Conservation (phyloP, 108 stramenopile species). For the Pseudonitzschia delicatissima region DNA sequence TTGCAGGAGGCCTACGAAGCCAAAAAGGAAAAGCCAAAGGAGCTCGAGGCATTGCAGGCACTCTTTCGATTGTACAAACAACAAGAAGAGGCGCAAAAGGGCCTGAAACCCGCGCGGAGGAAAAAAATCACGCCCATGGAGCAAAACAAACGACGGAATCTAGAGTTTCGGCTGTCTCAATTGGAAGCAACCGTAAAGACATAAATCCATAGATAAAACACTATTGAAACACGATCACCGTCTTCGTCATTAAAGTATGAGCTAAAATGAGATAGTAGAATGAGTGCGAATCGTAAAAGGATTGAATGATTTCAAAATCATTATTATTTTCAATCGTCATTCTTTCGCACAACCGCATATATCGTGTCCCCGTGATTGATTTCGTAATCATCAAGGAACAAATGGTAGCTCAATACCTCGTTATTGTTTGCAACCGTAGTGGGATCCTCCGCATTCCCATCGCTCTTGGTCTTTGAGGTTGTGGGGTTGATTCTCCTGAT, state of each 20-base stretch:
- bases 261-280: too few relatives aligned
- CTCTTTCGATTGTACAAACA: conserved; percentile 18
- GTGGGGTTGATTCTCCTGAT: neutral
- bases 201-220: too few relatives aligned
- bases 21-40: conserved; percentile 10
- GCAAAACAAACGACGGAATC: conserved; percentile 16
- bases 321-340: neutral
- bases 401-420: conserved; percentile 33
- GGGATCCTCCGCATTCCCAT: neutral
- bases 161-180: conserved; percentile 22
- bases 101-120: neutral
- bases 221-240: too few relatives aligned
- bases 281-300: too few relatives aligned
- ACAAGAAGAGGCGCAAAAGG: neutral
- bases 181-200: neutral
- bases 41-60: conserved; percentile 32
- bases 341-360: conserved; percentile 34
- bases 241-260: too few relatives aligned
- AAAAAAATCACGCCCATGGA: conserved; percentile 6
- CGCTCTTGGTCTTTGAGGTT: neutral
- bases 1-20: conserved; percentile 43
- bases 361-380: conserved; percentile 29
- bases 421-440: neutral
- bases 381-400: conserved; percentile 29
- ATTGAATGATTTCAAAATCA: neutral